These are phyloP conservation scores for Tolypocladium cylindrosporum DNA, from an alignment of 2,329 filamentous ascomycete genomes.

Conservation along the genomic window DNA sequence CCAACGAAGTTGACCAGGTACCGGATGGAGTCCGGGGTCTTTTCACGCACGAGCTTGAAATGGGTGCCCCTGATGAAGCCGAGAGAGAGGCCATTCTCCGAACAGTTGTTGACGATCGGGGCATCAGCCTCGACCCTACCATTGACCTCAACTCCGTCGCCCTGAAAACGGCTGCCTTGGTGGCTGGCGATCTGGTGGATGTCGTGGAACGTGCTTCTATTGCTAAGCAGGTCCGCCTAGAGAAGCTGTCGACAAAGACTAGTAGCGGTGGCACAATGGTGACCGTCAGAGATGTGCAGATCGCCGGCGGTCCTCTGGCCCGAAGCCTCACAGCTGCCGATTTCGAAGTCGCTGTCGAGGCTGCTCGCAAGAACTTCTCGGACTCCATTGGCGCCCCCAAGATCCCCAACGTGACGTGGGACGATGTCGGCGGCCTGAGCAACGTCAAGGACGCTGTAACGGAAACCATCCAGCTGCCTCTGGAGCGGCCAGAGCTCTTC, in stretches of 20 bases:
- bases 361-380: slow-evolving; percentile 94
- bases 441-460: slow-evolving; percentile 96
- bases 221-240: slow-evolving; percentile 65
- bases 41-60: slow-evolving; percentile 92
- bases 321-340: slow-evolving; percentile 72
- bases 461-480: slow-evolving; percentile 89
- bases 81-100: slow-evolving; percentile 83
- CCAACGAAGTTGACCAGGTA: slow-evolving; percentile 89
- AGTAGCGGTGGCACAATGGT: slow-evolving; percentile 31
- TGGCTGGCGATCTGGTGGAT: slow-evolving; percentile 88
- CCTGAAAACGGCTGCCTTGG: slow-evolving; percentile 88
- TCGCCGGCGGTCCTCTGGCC: slow-evolving; percentile 74
- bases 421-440: slow-evolving; percentile 84
- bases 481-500: slow-evolving; percentile 87
- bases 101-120: slow-evolving; percentile 65
- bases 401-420: slow-evolving; percentile 94
- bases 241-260: slow-evolving; percentile 51
- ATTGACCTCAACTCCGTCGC: slow-evolving; percentile 80
- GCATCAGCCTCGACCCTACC: slow-evolving; percentile 67
- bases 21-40: slow-evolving; percentile 81
- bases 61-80: slow-evolving; percentile 83
- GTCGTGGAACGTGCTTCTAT: slow-evolving; percentile 84
- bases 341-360: slow-evolving; percentile 88
- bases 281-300: slow-evolving; percentile 71
- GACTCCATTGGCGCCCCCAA: slow-evolving; percentile 96